Evolutionary conservation across 2,329 filamentous ascomycete genomes (phyloP).

Genomic region (Trichoderma atrobrunneum): DNA sequence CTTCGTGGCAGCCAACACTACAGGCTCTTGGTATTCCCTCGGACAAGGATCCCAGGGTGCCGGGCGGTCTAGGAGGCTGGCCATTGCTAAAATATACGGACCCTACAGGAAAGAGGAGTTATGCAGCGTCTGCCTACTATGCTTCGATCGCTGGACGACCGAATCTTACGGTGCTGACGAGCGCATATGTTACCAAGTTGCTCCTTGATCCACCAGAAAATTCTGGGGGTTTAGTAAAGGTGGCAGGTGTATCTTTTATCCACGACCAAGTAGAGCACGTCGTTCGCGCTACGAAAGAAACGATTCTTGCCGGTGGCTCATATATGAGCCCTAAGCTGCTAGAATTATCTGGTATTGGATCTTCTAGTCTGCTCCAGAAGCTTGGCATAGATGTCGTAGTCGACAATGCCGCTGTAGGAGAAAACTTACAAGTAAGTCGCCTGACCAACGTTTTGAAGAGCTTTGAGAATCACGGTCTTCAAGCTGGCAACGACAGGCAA

Average conservation of each 20-base stretch:
- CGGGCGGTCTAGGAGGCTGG: background rate
- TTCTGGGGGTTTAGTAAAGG: background rate
- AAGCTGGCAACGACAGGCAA: background rate
- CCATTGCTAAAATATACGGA: background rate
- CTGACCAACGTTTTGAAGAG: background rate
- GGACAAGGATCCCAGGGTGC: background rate
- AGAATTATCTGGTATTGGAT: conserved; percentile 60
- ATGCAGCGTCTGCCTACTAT: background rate
- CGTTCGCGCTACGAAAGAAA: conserved; percentile 31
- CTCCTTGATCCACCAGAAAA: background rate
- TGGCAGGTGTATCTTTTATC: background rate
- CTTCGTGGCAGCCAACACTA: background rate
- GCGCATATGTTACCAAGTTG: background rate
- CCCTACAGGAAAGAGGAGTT: background rate
- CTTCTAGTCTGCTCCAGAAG: conserved; percentile 33
- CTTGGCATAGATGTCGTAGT: conserved; percentile 40
- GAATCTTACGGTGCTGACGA: background rate
- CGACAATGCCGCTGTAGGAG: conserved; percentile 44
- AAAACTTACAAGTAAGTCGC: conserved; percentile 42
- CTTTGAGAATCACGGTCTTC: background rate
- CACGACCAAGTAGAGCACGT: background rate
- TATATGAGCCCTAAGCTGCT: conserved; percentile 56
- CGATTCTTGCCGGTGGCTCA: conserved; percentile 58
- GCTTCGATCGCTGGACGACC: background rate
- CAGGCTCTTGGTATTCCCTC: background rate